Percentiles rank a stretch among this genome's conserved stretches.
These are phyloP conservation scores for Cutaneotrichosporon mucoides DNA, from an alignment of 1,284 basidiomycete species.

Conservation along the genomic window DNA sequence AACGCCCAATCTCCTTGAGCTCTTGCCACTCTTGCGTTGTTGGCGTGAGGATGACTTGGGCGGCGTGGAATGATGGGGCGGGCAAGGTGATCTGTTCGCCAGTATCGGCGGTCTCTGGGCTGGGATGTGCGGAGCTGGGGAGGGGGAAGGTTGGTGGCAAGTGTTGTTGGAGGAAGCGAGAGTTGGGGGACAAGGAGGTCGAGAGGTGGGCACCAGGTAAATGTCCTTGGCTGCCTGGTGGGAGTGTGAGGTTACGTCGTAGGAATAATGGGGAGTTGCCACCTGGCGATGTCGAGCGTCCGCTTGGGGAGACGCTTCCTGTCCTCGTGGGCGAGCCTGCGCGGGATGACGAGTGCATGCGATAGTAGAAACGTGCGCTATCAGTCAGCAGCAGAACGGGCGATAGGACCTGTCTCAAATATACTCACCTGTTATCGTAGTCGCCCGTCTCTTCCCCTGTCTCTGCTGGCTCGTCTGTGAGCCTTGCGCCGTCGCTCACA, in stretches of 20 bases:
- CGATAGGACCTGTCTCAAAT: background rate
- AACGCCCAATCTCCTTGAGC: constrained; percentile 27
- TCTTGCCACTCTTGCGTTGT: constrained; percentile 51
- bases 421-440: constrained; percentile 43
- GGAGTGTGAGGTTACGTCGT: constrained; percentile 25
- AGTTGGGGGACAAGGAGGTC: constrained; percentile 39
- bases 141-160: constrained; percentile 41
- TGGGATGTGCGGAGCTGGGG: constrained; percentile 1
- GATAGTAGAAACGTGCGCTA: constrained; percentile 49
- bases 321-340: constrained; percentile 36
- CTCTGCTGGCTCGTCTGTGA: constrained; percentile 3
- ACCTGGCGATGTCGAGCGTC: constrained; percentile 10
- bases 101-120: background rate
- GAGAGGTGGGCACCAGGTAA: constrained; percentile 18
- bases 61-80: constrained; percentile 2
- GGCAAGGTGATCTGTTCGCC: background rate
- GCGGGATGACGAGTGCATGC: constrained; percentile 31
- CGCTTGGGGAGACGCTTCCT: constrained; percentile 6
- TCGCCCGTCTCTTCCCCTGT: constrained; percentile 9
- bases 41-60: constrained; percentile 49
- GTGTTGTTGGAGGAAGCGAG: constrained; percentile 42
- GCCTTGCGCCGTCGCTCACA: background rate
- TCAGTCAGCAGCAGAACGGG: background rate
- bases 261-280: constrained; percentile 9
- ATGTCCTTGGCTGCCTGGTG: constrained; percentile 18